Base-by-base conservation (phyloP, 306 rosid species). In the Rubus parviflorus region DNA sequence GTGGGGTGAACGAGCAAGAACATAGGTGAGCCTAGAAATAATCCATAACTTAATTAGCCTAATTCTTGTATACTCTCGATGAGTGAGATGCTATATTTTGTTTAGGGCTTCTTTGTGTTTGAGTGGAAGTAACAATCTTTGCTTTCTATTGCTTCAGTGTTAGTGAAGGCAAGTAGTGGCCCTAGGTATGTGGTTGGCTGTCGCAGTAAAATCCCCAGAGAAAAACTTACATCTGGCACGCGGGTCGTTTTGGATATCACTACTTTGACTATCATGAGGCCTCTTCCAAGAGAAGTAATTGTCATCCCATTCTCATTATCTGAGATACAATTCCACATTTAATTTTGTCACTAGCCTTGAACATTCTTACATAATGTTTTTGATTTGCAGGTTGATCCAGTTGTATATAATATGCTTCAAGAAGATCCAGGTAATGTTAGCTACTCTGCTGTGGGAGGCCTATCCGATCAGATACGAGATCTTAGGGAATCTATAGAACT, bases 351-450 rank as follows among this genome's bases (percentile, higher is more conserved):
- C 35, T 30, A 30, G 35, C 35, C 2, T 30, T 30, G 35, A 30
- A 30, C 35, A 30, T 30, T 30, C 35, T 30, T 30, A 30, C 35
- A 30, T n/a, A n/a, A n/a, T 30, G 35, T 30, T 30, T 30, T 30
- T 30, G 1, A 30, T 30, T 30, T 82, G 86, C 83, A 94, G 97
- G 98, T 94, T 68, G 93, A 94, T 85, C 95, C 96, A 6, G 92
- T 89, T 56, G 96, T 94, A 54, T 92, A 94, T 69, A 94, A 94
- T 63, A 94, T 94, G 98, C 85, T 94, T 76, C 98, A 89, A 75
- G 97, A 94, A 84, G 97, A 94, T 81, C 98, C 96, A 4, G 98
- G 97, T 46, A 94, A 94, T 86, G 85, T 94, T 81, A 92, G 98
- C 81, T 94, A 92, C 85, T 94, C 98, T 30, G 97, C 96, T 7